phyloP scores from a whole-genome alignment of 2,329 filamentous ascomycete species.

The Chrysosporium keratinophilum region DNA sequence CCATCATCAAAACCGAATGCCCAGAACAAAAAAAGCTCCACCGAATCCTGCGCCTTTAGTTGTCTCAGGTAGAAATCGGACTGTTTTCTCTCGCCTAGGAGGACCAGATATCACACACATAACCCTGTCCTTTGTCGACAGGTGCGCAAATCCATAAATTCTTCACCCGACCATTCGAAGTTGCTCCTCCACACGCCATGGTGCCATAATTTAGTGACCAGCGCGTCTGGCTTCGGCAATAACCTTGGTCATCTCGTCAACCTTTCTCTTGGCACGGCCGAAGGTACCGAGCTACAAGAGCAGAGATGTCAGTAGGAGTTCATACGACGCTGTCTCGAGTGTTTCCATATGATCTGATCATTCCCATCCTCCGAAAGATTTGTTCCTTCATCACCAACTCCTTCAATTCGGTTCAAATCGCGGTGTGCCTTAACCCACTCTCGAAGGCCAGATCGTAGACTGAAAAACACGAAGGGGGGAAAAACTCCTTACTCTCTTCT shows the following conservation, averaged over 20 bases:
- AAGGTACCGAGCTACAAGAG: constrained; percentile 81
- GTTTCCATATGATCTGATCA: neutral
- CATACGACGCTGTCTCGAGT: neutral
- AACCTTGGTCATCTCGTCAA: constrained; percentile 95
- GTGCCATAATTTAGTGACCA: constrained; percentile 47
- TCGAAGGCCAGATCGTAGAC: neutral
- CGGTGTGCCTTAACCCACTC: too few relatives aligned
- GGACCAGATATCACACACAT: neutral
- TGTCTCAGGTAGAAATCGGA: neutral
- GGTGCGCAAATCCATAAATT: neutral
- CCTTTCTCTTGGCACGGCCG: constrained; percentile 98
- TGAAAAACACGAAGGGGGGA: constrained; percentile 9
- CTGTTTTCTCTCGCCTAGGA: neutral
- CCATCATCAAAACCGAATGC: constrained; percentile 1
- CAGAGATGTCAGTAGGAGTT: neutral
- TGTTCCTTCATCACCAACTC: neutral
- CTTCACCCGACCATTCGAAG: neutral
- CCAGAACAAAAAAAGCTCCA: neutral
- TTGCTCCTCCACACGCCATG: neutral
- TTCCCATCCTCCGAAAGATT: neutral
- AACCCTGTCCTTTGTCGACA: neutral
- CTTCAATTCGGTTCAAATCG: neutral
- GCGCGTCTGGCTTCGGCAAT: constrained; percentile 89
- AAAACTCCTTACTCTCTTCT: constrained; percentile 73
- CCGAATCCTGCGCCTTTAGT: constrained; percentile 5